A percentile compares a stretch with the other conserved stretches of the same genome.
Evolutionary conservation across 257 asterid species (phyloP).

Genomic region (Cruciata laevipes): DNA sequence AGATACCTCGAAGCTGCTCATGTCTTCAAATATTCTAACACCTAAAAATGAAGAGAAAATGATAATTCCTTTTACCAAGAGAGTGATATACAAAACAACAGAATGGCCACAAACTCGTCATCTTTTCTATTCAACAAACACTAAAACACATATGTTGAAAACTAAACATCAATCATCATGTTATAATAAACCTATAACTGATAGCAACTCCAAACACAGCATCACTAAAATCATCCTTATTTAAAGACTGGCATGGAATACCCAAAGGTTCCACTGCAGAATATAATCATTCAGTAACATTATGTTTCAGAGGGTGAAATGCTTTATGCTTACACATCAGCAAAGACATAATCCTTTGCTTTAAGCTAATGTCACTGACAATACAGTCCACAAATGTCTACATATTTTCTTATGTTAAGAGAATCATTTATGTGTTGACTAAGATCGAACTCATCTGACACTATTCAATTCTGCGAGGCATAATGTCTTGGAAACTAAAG

Average conservation of each 20-base stretch:
- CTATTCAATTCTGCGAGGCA: background rate
- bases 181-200: background rate
- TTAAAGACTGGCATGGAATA: background rate
- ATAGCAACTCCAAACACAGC: background rate
- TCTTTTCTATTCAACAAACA: background rate
- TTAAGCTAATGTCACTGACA: background rate
- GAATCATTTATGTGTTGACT: background rate
- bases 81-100: background rate
- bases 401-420: background rate
- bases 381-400: background rate
- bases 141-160: background rate
- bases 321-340: background rate
- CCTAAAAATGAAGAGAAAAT: slow-evolving; percentile 43
- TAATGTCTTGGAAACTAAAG: background rate
- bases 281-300: background rate
- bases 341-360: background rate
- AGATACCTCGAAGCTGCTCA: slow-evolving; percentile 63
- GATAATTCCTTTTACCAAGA: slow-evolving; percentile 10
- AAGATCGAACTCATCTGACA: background rate
- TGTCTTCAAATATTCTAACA: slow-evolving; percentile 93
- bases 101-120: background rate
- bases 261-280: background rate
- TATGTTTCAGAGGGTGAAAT: background rate
- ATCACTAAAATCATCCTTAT: background rate
- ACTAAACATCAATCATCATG: background rate